Conservation (phyloP, 2,329 filamentous ascomycete species). For the Fusarium avenaceum region DNA sequence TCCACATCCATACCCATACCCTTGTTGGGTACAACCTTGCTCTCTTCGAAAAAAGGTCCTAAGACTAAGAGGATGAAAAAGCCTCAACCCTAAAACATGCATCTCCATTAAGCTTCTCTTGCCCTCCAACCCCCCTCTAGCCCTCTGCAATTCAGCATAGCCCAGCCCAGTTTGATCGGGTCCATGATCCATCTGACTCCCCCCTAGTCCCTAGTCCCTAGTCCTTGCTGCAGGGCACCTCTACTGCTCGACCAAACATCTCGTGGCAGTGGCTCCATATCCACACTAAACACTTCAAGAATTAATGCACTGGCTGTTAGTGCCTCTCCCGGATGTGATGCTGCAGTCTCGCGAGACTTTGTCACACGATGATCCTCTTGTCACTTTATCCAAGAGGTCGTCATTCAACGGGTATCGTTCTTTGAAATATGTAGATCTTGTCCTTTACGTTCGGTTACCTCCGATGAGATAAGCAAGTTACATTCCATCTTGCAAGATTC, state of each 20-base stretch:
- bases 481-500: constrained; percentile 1
- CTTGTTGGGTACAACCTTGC: too few relatives aligned
- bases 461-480: constrained; percentile 18
- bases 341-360: constrained; percentile 31
- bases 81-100: constrained; percentile 41
- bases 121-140: background rate
- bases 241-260: constrained; percentile 40
- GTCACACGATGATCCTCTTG: constrained; percentile 31
- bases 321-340: constrained; percentile 12
- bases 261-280: constrained; percentile 25
- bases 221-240: constrained; percentile 24
- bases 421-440: constrained; percentile 12
- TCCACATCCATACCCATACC: constrained; percentile 8
- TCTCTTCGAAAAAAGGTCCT: too few relatives aligned
- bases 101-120: constrained; percentile 46
- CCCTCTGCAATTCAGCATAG: too few relatives aligned
- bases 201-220: constrained; percentile 9
- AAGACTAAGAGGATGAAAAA: constrained; percentile 27
- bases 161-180: constrained; percentile 11
- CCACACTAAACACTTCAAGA: background rate
- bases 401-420: constrained; percentile 7
- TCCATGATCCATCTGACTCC: constrained; percentile 5
- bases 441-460: constrained; percentile 7
- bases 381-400: constrained; percentile 18
- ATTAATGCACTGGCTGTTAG: constrained; percentile 13